Percentiles rank a stretch among this genome's conserved stretches.
Evolutionary conservation across 345 rosid species (phyloP).

Genomic region (Pugionium cornutum): DNA sequence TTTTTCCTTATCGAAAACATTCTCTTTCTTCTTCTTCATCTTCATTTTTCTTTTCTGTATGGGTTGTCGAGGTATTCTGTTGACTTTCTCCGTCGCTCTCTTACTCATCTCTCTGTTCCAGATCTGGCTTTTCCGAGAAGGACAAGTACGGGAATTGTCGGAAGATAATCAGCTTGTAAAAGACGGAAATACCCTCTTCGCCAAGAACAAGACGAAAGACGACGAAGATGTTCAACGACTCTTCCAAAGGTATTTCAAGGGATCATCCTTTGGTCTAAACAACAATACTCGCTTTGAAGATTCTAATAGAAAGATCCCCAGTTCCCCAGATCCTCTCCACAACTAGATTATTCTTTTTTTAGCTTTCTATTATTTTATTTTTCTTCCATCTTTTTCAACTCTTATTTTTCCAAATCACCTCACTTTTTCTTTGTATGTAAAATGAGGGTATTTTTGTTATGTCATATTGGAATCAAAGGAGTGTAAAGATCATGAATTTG

Average conservation of each 20-base stretch:
- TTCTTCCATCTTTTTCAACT: constrained; percentile 4
- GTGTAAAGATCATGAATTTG: constrained; percentile 14
- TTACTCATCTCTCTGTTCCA: constrained; percentile 34
- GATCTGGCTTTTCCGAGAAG: constrained; percentile 37
- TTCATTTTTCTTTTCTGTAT: neutral
- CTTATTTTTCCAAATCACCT: constrained; percentile 1
- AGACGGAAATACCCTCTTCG: constrained; percentile 12
- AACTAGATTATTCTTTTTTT: constrained; percentile 47
- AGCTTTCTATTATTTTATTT: constrained; percentile 2
- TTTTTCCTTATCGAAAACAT: constrained; percentile 16
- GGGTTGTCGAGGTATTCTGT: constrained; percentile 37
- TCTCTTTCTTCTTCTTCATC: constrained; percentile 5
- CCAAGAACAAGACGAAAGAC: constrained; percentile 24
- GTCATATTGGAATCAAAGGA: neutral
- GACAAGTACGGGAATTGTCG: constrained; percentile 25
- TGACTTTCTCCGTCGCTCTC: constrained; percentile 33
- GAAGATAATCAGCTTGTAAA: constrained; percentile 22
- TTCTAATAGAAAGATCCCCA: constrained; percentile 68
- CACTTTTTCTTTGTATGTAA: constrained; percentile 3
- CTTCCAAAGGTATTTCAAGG: constrained; percentile 36
- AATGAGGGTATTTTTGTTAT: constrained; percentile 16
- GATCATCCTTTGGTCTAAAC: constrained; percentile 45
- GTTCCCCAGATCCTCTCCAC: constrained; percentile 89
- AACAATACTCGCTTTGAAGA: constrained; percentile 46
- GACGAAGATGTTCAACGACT: constrained; percentile 35